phyloP scores from a whole-genome alignment of 345 rosid species.

The Corchorus olitorius region DNA sequence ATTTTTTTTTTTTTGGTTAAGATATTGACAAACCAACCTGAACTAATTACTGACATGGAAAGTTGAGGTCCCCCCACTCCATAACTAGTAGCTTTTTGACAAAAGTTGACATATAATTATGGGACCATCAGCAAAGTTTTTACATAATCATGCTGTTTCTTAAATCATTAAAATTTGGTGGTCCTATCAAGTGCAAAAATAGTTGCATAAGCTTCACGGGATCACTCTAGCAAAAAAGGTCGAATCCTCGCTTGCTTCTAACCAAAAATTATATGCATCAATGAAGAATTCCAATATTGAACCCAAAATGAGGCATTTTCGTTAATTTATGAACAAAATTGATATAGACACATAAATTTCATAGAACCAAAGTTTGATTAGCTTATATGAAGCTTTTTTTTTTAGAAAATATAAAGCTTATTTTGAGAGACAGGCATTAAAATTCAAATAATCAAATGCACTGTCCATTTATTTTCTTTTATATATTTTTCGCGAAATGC shows the following conservation, averaged over 20 bases:
- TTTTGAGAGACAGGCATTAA: too few species aligned
- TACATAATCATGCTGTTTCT: background rate
- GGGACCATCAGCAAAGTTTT: background rate
- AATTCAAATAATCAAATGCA: too few species aligned
- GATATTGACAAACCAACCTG: background rate
- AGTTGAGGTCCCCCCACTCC: background rate
- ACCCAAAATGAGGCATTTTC: too few species aligned
- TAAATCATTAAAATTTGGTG: background rate
- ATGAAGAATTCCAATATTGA: too few species aligned
- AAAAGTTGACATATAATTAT: background rate
- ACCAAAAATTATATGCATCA: background rate
- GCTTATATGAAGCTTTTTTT: too few species aligned
- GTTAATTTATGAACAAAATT: too few species aligned
- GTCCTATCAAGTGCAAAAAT: slow-evolving; percentile 28
- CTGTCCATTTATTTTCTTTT: too few species aligned
- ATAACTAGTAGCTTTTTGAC: background rate
- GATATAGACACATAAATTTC: too few species aligned
- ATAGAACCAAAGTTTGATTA: too few species aligned
- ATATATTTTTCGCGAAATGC: too few species aligned
- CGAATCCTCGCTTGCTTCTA: background rate
- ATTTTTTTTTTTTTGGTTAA: background rate
- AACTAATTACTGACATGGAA: background rate
- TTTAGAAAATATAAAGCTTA: too few species aligned
- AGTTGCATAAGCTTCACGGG: slow-evolving; percentile 12
- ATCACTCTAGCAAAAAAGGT: background rate